A percentile compares a stretch with the other conserved stretches of the same genome.
These are phyloP conservation scores for Panaeolus papilionaceus DNA, from an alignment of 768 basidiomycete species.

Conservation along the genomic window DNA sequence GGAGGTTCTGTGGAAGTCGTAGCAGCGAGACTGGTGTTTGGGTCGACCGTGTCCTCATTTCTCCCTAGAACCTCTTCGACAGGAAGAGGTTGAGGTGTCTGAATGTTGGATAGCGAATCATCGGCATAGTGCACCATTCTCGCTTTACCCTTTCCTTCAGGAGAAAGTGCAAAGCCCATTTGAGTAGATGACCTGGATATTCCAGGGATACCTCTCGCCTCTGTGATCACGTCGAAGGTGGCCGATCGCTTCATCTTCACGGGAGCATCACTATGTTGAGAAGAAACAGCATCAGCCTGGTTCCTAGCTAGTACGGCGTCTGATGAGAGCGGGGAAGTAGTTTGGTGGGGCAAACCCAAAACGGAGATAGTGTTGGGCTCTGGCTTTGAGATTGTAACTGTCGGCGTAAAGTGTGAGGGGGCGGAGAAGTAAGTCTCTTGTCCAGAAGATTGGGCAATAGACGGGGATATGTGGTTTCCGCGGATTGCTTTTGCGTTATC, in stretches of 20 bases:
- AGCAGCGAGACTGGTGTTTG: conserved; percentile 73
- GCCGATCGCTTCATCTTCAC: conserved; percentile 1
- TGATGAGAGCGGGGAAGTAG: conserved; percentile 8
- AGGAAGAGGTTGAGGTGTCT: conserved; percentile 45
- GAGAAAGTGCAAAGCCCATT: conserved; percentile 10
- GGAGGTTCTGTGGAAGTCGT: conserved; percentile 36
- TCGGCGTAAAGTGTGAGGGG: conserved; percentile 20
- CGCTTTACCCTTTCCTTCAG: conserved; percentile 35
- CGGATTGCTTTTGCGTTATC: background rate
- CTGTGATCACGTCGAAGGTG: background rate
- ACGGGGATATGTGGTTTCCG: background rate
- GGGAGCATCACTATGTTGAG: background rate
- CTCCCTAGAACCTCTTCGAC: conserved; percentile 74
- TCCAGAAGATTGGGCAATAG: conserved; percentile 15
- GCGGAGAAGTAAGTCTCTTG: conserved; percentile 35
- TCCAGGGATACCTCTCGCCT: background rate
- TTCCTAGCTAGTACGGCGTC: background rate
- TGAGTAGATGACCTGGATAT: conserved; percentile 17
- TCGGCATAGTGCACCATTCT: conserved; percentile 49
- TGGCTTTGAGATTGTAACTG: background rate
- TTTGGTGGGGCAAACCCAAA: conserved; percentile 3
- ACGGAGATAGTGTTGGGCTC: background rate
- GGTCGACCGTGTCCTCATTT: conserved; percentile 57
- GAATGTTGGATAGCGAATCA: conserved; percentile 15
- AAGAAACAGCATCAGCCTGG: background rate